Percentiles rank a stretch among this genome's conserved stretches.
phyloP scores from a whole-genome alignment of 495 filamentous ascomycete genomes.

The Staphylotrichum longicolle region DNA sequence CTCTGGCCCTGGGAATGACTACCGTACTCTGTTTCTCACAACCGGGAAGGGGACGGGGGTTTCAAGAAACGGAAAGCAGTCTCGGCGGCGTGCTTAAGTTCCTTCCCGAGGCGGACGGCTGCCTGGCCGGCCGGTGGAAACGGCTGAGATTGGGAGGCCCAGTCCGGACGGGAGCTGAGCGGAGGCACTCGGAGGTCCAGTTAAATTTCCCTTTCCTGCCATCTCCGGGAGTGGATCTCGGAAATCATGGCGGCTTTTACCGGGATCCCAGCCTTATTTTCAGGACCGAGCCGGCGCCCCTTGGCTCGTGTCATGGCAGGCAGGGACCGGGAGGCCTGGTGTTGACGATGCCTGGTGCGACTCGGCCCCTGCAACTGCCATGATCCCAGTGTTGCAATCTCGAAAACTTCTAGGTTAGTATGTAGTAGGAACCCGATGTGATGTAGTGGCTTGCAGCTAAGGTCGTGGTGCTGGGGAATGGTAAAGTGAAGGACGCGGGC shows the following conservation, averaged over 20 bases:
- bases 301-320: constrained; percentile 13
- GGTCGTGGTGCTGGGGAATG: no score
- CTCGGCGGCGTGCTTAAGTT: not conserved
- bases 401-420: no score
- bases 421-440: no score
- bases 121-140: constrained; percentile 3
- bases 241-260: constrained; percentile 9
- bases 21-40: no score
- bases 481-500: no score
- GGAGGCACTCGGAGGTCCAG: not conserved
- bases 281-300: constrained; percentile 10
- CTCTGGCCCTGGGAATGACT: no score
- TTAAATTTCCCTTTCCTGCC: constrained; percentile 12
- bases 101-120: not conserved
- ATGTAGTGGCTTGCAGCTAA: no score
- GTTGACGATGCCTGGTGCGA: no score
- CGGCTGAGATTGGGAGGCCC: not conserved
- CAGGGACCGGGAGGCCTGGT: not conserved
- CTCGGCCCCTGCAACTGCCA: no score
- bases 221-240: constrained; percentile 23
- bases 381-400: no score
- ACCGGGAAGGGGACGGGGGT: no score
- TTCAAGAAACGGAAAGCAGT: no score
- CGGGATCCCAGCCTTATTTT: constrained; percentile 6
- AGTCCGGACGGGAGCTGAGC: not conserved